Evolutionary conservation across 352 stramenopile genomes (phyloP), one percentile per base, ranked within the genome.

Genomic region (Phytophthora melonis): DNA sequence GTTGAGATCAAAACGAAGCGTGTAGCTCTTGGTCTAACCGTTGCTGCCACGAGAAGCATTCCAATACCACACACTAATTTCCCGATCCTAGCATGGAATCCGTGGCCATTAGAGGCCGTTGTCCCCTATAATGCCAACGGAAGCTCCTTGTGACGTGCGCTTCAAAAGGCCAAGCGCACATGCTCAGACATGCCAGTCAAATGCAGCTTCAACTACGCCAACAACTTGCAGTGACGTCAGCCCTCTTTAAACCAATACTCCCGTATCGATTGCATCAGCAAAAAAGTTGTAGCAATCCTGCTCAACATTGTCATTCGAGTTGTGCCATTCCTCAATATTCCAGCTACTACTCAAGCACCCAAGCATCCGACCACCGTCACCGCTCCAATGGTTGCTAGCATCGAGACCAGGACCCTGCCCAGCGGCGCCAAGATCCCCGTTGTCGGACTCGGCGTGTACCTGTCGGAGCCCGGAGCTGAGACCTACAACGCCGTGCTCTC

Each of bases 381-480:
- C 8, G 4, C 27, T 6, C 7, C 39, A 45, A 60, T 58, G 47
- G 56, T 19, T 32, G n/a, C 34, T 14, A 32, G 32, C n/a, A 56
- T 79, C 50, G 47, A 73, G 1, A 79, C 70, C 63, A 85, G 81
- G 65, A 86, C 45, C 32, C 63, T 89, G 3, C 76, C 74, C 18
- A 91, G 81, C 49, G 83, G 82, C 34, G 70, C 70, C n/a, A 57
- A 53, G 23, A 89, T 90, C 60, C 82, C 86, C 0, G 56, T 59
- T 21, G 25, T 93, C n/a, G 86, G 83, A 5, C 63, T 93, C 27
- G 86, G 83, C 14, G 83, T 91, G 14, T 90, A 79, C 68, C 78
- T 80, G 58, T 89, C 74, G 39, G 67, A 79, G 11, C 81, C 78
- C 8, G 83, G 83, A 23, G 63, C 53, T 1, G 77, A 88, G 63